Evolutionary conservation across 192 early-diverging fungal species (phyloP), one percentile per base, ranked within the genome.

Genomic region (Haplosporangium gracile): DNA sequence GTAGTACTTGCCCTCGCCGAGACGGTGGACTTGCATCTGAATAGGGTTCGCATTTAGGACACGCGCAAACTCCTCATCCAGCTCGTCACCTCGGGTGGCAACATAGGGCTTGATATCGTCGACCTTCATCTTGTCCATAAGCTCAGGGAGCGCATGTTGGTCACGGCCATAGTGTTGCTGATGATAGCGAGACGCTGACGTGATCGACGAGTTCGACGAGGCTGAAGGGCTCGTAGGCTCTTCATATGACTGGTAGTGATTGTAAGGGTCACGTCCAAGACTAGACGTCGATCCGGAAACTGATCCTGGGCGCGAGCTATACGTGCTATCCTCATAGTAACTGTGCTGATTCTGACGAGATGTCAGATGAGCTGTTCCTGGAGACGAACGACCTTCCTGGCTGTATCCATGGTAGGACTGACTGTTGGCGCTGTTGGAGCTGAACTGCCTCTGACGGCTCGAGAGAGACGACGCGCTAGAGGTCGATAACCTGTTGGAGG

Each of bases 41-140:
- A 92, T 86, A 36, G 92, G 91, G 53, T 82, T 90, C 18, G 85
- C 74, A 77, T 93, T 93, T 24, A 92, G 82, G 18, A 93, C 85
- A 40, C 82, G 88, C 22, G 89, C 91, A 63, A 93, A 88, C 74
- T 92, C 91, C 53, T 87, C 80, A 55, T 93, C 92, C 22, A 93
- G 72, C 36, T 90, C 88, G 49, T 92, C 91, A 38, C 86, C 89
- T 24, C 77, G 82, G 51, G 88, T 73, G 24, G 90, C 83, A 1
- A 57, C 42, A 74, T 93, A 93, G 36, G 77, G 81, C 2, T 82
- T 74, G 38, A 73, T 72, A 38, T 90, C 85, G 29, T 89, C 72
- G 55, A 88, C 88, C 38, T 80, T 85, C 79, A 78, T 72, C 76
- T 63, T 78, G 34, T 88, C 80, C 82, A 85, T 79, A 32, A 79